Percentiles rank a stretch among this genome's conserved stretches.
Conservation (phyloP, 2,329 filamentous ascomycete genomes). For the Septoria linicola region DNA sequence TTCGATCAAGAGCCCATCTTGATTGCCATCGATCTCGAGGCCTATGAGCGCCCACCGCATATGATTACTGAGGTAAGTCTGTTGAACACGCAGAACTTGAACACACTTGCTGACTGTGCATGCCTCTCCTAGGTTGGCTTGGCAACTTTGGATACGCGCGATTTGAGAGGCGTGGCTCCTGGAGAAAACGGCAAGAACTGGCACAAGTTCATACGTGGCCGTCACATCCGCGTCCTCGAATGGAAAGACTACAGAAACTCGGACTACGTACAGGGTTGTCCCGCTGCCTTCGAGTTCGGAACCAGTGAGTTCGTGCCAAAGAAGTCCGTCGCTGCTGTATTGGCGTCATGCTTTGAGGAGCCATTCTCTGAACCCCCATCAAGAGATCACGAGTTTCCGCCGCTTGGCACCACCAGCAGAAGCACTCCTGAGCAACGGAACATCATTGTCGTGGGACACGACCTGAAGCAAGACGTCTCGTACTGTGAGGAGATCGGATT, state of each 20-base stretch:
- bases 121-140: constrained; percentile 60
- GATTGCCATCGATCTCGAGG: constrained; percentile 78
- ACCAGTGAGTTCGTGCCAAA: constrained; percentile 56
- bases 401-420: not conserved
- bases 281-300: constrained; percentile 73
- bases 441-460: constrained; percentile 78
- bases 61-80: constrained; percentile 65
- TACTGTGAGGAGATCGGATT: constrained; percentile 68
- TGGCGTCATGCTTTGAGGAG: constrained; percentile 58
- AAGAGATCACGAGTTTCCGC: constrained; percentile 1
- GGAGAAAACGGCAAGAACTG: constrained; percentile 65
- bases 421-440: constrained; percentile 49
- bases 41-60: constrained; percentile 65
- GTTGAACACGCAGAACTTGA: too few relatives aligned
- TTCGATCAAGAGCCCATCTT: constrained; percentile 64
- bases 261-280: constrained; percentile 68
- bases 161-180: constrained; percentile 57
- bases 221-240: constrained; percentile 77
- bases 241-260: constrained; percentile 64
- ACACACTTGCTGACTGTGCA: too few relatives aligned
- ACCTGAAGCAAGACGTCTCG: constrained; percentile 63
- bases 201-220: constrained; percentile 63
- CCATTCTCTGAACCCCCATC: constrained; percentile 48
- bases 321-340: constrained; percentile 44
- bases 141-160: constrained; percentile 71